phyloP scores from a whole-genome alignment of 192 early-diverging fungal genomes.

The Spinellus fusiger region DNA sequence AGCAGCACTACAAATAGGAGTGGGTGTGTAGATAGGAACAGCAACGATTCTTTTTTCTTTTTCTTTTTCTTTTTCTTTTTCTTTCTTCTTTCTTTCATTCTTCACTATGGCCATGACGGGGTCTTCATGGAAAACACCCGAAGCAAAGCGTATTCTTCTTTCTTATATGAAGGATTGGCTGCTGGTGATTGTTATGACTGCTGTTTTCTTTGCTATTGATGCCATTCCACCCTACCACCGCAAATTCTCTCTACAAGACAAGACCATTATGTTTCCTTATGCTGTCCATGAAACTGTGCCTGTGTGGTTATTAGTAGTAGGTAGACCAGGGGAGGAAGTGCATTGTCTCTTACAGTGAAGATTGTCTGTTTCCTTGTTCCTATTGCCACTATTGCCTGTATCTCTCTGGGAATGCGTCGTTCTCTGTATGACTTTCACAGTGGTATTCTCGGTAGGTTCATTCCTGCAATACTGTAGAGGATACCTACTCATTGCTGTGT shows the following conservation, averaged over 20 bases:
- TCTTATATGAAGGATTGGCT: constrained; percentile 36
- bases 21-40: too few relatives aligned
- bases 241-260: constrained; percentile 66
- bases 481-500: too few relatives aligned
- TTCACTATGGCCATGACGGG: background rate
- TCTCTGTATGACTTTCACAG: constrained; percentile 39
- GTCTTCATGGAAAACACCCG: background rate
- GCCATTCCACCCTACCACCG: constrained; percentile 59
- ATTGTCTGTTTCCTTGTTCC: constrained; percentile 34
- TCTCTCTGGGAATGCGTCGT: constrained; percentile 15
- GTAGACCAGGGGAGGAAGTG: background rate
- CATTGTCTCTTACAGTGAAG: constrained; percentile 8
- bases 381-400: constrained; percentile 24
- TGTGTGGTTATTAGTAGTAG: constrained; percentile 30
- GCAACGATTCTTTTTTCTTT: background rate
- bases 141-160: constrained; percentile 9
- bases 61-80: background rate
- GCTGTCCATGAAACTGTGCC: constrained; percentile 38
- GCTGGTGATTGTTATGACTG: constrained; percentile 49
- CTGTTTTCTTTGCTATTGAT: constrained; percentile 51
- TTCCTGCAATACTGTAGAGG: too few relatives aligned
- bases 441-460: constrained; percentile 31
- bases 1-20: too few relatives aligned
- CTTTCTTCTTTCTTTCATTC: background rate
- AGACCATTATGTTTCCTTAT: constrained; percentile 58